Base-by-base conservation (phyloP, 2,329 filamentous ascomycete genomes). In the Dactylellina cionopaga region DNA sequence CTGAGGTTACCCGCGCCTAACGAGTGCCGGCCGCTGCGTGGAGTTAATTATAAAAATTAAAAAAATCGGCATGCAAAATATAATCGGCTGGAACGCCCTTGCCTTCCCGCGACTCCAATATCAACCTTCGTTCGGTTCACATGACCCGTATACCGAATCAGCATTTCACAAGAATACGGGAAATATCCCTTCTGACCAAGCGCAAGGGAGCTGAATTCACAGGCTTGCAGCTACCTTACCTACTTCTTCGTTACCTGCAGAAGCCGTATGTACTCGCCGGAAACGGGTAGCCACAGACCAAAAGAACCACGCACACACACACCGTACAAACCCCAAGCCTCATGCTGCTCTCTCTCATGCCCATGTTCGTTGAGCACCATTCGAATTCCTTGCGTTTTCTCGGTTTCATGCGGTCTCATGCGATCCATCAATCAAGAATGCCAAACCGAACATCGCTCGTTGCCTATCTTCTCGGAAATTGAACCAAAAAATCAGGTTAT, bases 331-430 rank as follows among this genome's bases (percentile, higher is more conserved):
- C 37, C 52, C 19, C 44, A 64, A 69, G 64, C 64, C 64, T 69
- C 64, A 56, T 33, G 49, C 60, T 55, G n/a, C 47, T 35, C 22
- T 52, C 17, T 22, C 49, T 35, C 46, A 33, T 51, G 27, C 27
- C n/a, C 41, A n/a, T 24, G n/a, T 2, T 22, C 46, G 24, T 47
- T 17, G 29, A 4, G 15, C n/a, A 19, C 13, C 24, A 25, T 25
- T 29, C 47, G 51, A 54, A 44, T 56, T 49, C 54, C 55, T 66
- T 51, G 55, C 46, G 25, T n/a, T n/a, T n/a, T 56, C 55, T 69
- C 59, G 59, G 64, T 69, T 69, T 69, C 64, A 69, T 69, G 55
- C 65, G 65, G 58, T 63, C 65, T 65, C 59, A 65, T 72, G 68
- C 68, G 52, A 72, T 64, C 39, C 43, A 47, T 63, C 52, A 62